Evolutionary conservation across 768 basidiomycete species (phyloP), one percentile per base, ranked within the genome.

Genomic region (Tulasnella sp.): DNA sequence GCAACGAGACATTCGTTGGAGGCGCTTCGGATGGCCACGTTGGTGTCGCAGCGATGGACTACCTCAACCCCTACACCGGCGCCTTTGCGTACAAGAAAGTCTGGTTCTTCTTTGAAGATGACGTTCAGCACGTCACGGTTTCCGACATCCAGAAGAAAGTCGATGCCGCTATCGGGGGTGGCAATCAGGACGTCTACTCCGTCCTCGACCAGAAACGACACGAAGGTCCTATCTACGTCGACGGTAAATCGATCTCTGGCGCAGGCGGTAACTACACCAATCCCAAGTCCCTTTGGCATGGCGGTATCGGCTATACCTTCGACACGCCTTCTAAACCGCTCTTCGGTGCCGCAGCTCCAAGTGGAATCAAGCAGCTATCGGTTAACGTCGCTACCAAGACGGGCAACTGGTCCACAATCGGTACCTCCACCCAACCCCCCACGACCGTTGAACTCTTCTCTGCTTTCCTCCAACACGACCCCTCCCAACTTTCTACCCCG

Each of bases 41-140:
- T 49, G 84, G 83, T 7, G 67, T 77, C 14, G 76, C 77, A 0
- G 81, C 73, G 21, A 82, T 84, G 82, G 73, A 75, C 46, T 86
- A 79, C 65, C 77, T 75, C 23, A 85, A 84, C 63, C 83, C 84
- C 4, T 55, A 71, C 45, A 83, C 81, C 4, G 62, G 69, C 14
- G 63, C 72, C 8, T 66, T 86, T 31, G 65, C 69, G 40, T 86
- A 76, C 74, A 81, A 83, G 63, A 86, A 85, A 67, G 74, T 77
- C 0, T 84, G 81, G 80, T 84, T 86, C 70, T 85, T 83, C 75
- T 70, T 85, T 32, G 73, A 76, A 12, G 68, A 79, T 62, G 80
- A 81, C 59, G 69, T 80, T 8, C 81, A 83, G 62, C 74, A 79
- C 61, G 77, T 84, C 60, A 79, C 80, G 74, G 63, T 84, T 23